These are phyloP conservation scores for Gracilaria vermiculophylla DNA, from an alignment of 23 red algal species.

Conservation along the genomic window DNA sequence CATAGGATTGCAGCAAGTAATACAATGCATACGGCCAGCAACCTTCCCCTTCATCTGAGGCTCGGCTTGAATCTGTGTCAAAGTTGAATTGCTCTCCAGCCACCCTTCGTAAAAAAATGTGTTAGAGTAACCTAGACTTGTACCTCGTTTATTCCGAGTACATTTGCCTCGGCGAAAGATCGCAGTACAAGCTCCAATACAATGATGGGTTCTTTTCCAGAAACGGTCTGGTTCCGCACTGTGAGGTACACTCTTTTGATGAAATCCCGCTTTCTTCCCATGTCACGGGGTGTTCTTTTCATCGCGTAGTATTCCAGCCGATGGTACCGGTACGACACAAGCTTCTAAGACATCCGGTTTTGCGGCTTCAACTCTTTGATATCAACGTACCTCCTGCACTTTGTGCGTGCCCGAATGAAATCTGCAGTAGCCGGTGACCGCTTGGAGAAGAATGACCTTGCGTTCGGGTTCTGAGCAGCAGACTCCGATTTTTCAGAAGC, in stretches of 20 bases:
- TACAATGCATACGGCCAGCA: slow-evolving; percentile 22
- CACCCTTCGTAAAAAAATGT: not conserved
- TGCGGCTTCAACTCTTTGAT: too few relatives aligned
- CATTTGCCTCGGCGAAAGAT: not conserved
- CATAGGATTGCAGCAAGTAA: slow-evolving; percentile 17
- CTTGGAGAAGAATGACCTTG: too few relatives aligned
- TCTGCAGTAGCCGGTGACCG: too few relatives aligned
- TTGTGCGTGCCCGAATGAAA: too few relatives aligned
- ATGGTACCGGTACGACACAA: slow-evolving; percentile 2
- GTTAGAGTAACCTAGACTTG: slow-evolving; percentile 13
- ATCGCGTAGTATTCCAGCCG: not conserved
- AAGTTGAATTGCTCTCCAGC: not conserved
- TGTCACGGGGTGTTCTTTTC: not conserved
- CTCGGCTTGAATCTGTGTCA: not conserved
- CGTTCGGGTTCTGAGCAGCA: too few relatives aligned
- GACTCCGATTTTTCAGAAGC: too few relatives aligned
- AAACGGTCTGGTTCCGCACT: not conserved
- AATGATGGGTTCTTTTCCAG: slow-evolving; percentile 16
- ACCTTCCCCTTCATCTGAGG: not conserved
- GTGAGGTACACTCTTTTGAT: not conserved
- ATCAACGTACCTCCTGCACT: too few relatives aligned
- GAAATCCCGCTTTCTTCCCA: not conserved
- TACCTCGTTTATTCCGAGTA: not conserved
- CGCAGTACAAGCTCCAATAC: slow-evolving; percentile 13
- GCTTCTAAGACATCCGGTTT: not conserved